Base-by-base conservation (phyloP, 768 basidiomycete genomes). In the Xerocomellus intermedius region DNA sequence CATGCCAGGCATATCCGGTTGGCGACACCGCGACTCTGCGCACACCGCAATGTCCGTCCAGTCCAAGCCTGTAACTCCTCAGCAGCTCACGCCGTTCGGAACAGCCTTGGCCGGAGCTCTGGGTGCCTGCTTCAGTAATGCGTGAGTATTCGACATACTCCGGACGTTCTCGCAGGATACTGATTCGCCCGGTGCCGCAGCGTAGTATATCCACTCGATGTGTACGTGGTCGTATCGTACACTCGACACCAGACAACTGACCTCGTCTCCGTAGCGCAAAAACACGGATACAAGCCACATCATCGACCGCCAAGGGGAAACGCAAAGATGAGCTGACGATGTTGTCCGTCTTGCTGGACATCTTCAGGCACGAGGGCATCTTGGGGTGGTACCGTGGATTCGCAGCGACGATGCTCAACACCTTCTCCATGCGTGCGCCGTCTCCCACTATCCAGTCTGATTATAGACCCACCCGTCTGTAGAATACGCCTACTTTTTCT, bases 401-500 rank as follows among this genome's bases (percentile, higher is more conserved):
- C 69, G 80, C 85, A 35, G 97, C 97, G 22, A 98, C 91, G 39
- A 98, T 98, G 96, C 76, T 98, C 62, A 98, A 97, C 72, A 97
- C 94, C 2, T 99, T 99, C 73, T 96, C 94, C 36, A 91, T 89
- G 85, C 94, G 96, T 94, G 66, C 39, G 56, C 63, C 60, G 5
- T 21, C 32, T 7, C 33, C 33, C 7, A 12, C 3, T 35, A 4
- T 42, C 42, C 36, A 36, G 24, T 22, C 30, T n/a, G 32, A 47
- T 32, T 16, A 57, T 32, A 22, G 37, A 30, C 44, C n/a, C 26
- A 32, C 19, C 42, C 24, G n/a, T 4, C 32, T 30, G 12, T 58
- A 97, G 95, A 97, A 84, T 98, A 95, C 68, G 96, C 97, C 24
- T 99, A 99, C 76, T 99, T 99, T 80, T 98, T 96, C 81, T 98